These are phyloP conservation scores for Tillandsia leiboldiana DNA, from an alignment of 176 grass and related monocot species.

Conservation along the genomic window DNA sequence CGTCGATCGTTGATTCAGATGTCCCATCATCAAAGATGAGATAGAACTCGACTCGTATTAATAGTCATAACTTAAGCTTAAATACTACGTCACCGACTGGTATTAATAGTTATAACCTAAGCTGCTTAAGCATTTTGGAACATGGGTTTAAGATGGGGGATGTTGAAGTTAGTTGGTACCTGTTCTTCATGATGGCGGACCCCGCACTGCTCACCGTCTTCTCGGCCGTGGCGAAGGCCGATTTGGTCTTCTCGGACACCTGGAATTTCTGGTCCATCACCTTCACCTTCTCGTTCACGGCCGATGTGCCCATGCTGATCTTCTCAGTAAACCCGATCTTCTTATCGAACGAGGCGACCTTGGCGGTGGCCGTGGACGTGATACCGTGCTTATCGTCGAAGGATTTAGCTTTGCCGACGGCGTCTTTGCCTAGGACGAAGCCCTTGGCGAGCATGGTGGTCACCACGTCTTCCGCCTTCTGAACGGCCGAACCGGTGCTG, in stretches of 20 bases:
- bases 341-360: conserved; percentile 46
- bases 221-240: conserved; percentile 58
- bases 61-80: no score
- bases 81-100: no score
- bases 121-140: no score
- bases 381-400: conserved; percentile 69
- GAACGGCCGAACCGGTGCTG: conserved; percentile 42
- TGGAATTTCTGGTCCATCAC: conserved; percentile 88
- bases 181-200: conserved; percentile 65
- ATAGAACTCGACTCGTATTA: no score
- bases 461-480: conserved; percentile 56
- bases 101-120: no score
- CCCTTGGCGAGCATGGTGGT: conserved; percentile 64
- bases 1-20: no score
- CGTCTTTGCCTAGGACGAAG: conserved; percentile 69
- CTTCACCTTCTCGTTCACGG: conserved; percentile 72
- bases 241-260: conserved; percentile 77
- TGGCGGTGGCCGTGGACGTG: conserved; percentile 56
- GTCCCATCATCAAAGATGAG: no score
- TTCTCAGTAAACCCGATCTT: conserved; percentile 69
- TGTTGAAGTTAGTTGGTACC: conserved; percentile 13
- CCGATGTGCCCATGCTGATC: conserved; percentile 39
- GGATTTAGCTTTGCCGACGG: conserved; percentile 56
- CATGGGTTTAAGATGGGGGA: no score
- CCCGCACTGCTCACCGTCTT: conserved; percentile 60